phyloP scores from a whole-genome alignment of 1,284 basidiomycete species.

The Ustilago sp. region DNA sequence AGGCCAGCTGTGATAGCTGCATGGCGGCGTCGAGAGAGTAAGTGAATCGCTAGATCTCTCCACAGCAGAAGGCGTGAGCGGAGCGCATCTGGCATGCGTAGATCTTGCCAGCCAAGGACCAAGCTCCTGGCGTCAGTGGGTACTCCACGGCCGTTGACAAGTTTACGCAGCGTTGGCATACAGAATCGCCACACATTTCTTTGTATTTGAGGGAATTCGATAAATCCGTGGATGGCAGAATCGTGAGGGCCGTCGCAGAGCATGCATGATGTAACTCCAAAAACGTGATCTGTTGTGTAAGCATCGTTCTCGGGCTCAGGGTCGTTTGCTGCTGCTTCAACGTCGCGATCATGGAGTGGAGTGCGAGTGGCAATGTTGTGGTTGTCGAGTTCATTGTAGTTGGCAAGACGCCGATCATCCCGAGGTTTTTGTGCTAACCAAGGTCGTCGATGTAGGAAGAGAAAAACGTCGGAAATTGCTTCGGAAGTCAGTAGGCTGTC shows the following conservation, averaged over 20 bases:
- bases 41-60: conserved; percentile 1
- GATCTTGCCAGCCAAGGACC: conserved; percentile 3
- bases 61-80: not conserved
- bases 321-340: not conserved
- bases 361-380: not conserved
- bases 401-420: not conserved
- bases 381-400: not conserved
- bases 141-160: not conserved
- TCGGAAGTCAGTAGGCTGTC: not conserved
- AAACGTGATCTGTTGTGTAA: not conserved
- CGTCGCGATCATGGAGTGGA: not conserved
- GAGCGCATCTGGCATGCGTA: not conserved
- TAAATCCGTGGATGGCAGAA: not conserved
- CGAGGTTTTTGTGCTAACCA: conserved; percentile 10
- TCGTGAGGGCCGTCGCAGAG: not conserved
- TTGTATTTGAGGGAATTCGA: not conserved
- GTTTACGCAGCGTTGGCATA: not conserved
- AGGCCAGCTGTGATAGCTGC: not conserved
- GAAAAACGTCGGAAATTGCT: not conserved
- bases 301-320: conserved; percentile 1
- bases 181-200: not conserved
- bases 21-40: not conserved
- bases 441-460: conserved; percentile 5
- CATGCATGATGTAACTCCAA: conserved; percentile 2
- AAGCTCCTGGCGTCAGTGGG: not conserved